These are phyloP conservation scores for Lentinula guzmanii DNA, from an alignment of 768 basidiomycete genomes.

Conservation along the genomic window DNA sequence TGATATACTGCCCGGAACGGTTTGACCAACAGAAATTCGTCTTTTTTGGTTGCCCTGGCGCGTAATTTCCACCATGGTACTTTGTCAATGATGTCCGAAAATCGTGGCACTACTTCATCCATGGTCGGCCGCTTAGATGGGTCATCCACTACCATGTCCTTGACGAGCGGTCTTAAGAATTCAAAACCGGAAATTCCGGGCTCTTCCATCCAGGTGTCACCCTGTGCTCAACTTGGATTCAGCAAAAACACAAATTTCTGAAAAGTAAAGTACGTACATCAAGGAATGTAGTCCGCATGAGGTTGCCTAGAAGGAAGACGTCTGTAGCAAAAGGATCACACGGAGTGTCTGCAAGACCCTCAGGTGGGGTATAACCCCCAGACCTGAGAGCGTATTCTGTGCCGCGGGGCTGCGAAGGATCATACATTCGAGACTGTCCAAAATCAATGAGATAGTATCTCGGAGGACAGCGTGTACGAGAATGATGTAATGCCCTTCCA, in stretches of 20 bases:
- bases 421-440: conserved; percentile 24
- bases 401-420: conserved; percentile 19
- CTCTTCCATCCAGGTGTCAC: background rate
- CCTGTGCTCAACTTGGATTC: background rate
- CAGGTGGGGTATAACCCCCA: conserved; percentile 36
- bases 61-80: conserved; percentile 4
- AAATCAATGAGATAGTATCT: conserved; percentile 36
- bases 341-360: conserved; percentile 18
- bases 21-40: background rate
- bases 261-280: background rate
- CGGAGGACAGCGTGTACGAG: conserved; percentile 21
- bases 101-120: conserved; percentile 10
- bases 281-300: conserved; percentile 13
- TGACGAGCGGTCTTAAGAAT: conserved; percentile 9
- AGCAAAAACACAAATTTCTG: background rate
- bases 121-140: conserved; percentile 10
- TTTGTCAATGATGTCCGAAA: background rate
- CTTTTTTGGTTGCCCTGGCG: background rate
- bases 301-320: conserved; percentile 34
- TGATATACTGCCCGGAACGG: background rate
- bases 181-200: background rate
- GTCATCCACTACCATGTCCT: conserved; percentile 3
- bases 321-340: conserved; percentile 37
- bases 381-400: conserved; percentile 25
- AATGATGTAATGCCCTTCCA: conserved; percentile 12